A percentile compares a stretch with the other conserved stretches of the same genome.
Evolutionary conservation across 257 asterid genomes (phyloP).

Genomic region (Solanum bulbocastanum): DNA sequence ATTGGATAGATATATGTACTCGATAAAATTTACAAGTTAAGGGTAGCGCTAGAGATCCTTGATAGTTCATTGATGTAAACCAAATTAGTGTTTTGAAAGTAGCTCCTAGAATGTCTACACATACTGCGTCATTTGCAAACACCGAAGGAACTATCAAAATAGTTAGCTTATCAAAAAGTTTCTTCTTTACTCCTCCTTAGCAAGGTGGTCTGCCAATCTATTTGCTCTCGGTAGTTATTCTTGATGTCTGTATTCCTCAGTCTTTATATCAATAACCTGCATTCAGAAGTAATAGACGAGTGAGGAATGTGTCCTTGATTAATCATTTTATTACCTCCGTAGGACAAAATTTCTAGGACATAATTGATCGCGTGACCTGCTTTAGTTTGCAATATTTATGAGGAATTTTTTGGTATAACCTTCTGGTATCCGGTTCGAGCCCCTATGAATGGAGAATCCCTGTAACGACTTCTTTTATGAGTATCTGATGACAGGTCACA

Average conservation of each 20-base stretch:
- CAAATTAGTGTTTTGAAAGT: background rate
- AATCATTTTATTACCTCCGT: background rate
- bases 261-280: background rate
- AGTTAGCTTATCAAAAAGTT: background rate
- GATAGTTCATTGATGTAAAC: background rate
- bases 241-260: background rate
- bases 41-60: background rate
- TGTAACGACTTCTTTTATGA: background rate
- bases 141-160: background rate
- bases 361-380: background rate
- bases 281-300: background rate
- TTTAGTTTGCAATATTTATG: background rate
- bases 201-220: background rate
- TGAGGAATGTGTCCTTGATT: background rate
- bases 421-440: background rate
- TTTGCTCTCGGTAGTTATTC: background rate
- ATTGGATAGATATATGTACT: background rate
- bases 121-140: background rate
- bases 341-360: background rate
- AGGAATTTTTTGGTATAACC: background rate
- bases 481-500: background rate
- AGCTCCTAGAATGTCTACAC: background rate
- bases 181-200: background rate
- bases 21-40: background rate
- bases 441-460: background rate